These are phyloP conservation scores for Coniferiporia weirii DNA, from an alignment of 1,284 basidiomycete species.

Conservation along the genomic window DNA sequence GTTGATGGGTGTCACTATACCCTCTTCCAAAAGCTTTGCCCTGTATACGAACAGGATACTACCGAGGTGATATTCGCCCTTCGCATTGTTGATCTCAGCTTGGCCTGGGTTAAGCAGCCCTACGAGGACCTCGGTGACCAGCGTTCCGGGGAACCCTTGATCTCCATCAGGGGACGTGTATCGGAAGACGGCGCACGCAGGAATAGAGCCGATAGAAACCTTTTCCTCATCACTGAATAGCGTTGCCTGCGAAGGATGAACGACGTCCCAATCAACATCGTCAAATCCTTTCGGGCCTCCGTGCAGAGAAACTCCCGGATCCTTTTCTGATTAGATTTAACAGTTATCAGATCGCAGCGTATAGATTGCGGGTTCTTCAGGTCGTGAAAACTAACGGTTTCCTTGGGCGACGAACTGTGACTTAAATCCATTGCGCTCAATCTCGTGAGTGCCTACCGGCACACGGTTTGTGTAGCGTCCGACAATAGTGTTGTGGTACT, in stretches of 20 bases:
- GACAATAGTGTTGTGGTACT: conserved; percentile 68
- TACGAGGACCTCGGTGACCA: conserved; percentile 56
- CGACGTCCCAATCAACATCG: conserved; percentile 45
- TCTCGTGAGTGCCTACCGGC: conserved; percentile 47
- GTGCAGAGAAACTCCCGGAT: conserved; percentile 60
- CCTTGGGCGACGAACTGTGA: conserved; percentile 44
- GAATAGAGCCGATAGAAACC: conserved; percentile 34
- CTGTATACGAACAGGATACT: conserved; percentile 63
- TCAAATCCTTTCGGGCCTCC: conserved; percentile 67
- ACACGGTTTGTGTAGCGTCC: conserved; percentile 71
- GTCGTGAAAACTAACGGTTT: conserved; percentile 39
- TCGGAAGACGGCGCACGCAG: conserved; percentile 47
- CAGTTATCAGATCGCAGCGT: neutral
- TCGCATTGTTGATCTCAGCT: conserved; percentile 27
- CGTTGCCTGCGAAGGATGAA: conserved; percentile 35
- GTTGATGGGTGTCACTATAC: conserved; percentile 63
- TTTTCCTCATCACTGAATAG: conserved; percentile 57
- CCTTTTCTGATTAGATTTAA: conserved; percentile 36
- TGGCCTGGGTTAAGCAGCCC: conserved; percentile 47
- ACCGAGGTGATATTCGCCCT: conserved; percentile 48
- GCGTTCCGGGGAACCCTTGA: conserved; percentile 59
- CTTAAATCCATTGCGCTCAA: conserved; percentile 49
- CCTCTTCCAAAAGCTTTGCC: conserved; percentile 49
- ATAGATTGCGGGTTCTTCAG: neutral
- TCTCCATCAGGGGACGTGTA: conserved; percentile 59